Evolutionary conservation across 768 basidiomycete species (phyloP).

Genomic region (Lentinula raphanica): DNA sequence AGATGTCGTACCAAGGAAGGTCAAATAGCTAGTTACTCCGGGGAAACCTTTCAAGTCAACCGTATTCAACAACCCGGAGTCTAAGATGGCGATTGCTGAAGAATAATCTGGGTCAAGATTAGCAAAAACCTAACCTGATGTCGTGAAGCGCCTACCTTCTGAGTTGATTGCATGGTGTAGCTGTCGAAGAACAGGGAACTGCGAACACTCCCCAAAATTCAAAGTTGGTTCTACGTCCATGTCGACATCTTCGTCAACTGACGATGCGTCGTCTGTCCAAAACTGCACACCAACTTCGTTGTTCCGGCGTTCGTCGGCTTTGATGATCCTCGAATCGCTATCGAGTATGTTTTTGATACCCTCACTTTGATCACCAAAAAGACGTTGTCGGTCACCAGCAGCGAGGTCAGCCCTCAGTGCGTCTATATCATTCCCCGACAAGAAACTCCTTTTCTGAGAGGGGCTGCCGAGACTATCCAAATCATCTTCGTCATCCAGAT

Average conservation of each 20-base stretch:
- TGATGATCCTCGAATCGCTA: constrained; percentile 28
- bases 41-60: constrained; percentile 24
- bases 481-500: constrained; percentile 29
- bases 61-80: constrained; percentile 33
- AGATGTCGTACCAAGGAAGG: constrained; percentile 32
- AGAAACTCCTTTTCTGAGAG: constrained; percentile 33
- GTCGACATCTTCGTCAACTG: not conserved
- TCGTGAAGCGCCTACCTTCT: constrained; percentile 26
- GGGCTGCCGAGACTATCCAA: constrained; percentile 26
- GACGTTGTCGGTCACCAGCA: constrained; percentile 22
- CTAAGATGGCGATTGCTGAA: constrained; percentile 34
- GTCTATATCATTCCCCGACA: constrained; percentile 14
- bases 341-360: constrained; percentile 41
- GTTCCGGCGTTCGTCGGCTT: constrained; percentile 2
- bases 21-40: constrained; percentile 34
- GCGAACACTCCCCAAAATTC: constrained; percentile 8
- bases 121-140: not conserved
- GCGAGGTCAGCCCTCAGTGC: constrained; percentile 25
- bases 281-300: constrained; percentile 10
- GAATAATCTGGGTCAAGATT: constrained; percentile 29
- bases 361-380: constrained; percentile 38
- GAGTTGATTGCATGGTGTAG: constrained; percentile 26
- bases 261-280: constrained; percentile 10
- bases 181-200: constrained; percentile 20
- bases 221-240: constrained; percentile 1